Percentiles rank a stretch among this genome's conserved stretches.
Conservation (phyloP, 1,284 basidiomycete species). For the Trichosporon sp. region DNA sequence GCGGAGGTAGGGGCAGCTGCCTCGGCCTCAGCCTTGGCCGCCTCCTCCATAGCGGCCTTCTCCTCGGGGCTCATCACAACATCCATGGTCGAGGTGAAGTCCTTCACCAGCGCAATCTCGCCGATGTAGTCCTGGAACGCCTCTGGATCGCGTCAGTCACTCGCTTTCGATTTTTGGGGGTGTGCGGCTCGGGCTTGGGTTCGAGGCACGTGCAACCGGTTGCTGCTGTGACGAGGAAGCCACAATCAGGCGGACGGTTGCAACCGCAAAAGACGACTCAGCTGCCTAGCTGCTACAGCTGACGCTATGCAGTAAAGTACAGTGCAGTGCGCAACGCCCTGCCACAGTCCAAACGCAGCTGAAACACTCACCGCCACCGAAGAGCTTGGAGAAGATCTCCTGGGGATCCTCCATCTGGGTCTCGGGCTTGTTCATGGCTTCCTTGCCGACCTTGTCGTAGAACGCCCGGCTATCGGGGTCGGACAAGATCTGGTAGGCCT, state of each 20-base stretch:
- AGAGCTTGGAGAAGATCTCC: constrained; percentile 85
- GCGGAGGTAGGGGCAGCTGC: constrained; percentile 29
- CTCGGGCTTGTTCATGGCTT: constrained; percentile 41
- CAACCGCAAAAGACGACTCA: no score
- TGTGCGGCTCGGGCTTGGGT: no score
- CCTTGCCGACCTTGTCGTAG: constrained; percentile 91
- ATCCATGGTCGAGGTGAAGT: constrained; percentile 48
- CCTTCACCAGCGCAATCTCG: constrained; percentile 84
- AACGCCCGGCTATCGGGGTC: constrained; percentile 79
- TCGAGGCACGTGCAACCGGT: background rate
- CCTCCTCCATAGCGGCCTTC: constrained; percentile 73
- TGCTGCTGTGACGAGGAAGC: background rate
- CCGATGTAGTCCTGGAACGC: constrained; percentile 74
- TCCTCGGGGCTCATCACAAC: constrained; percentile 73
- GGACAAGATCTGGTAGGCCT: constrained; percentile 83
- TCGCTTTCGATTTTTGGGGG: background rate
- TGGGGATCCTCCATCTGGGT: constrained; percentile 63
- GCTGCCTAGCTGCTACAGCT: no score
- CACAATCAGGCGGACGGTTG: no score
- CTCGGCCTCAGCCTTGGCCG: constrained; percentile 26
- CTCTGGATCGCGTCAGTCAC: constrained; percentile 24
- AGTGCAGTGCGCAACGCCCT: background rate
- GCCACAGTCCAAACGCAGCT: background rate
- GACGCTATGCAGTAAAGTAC: no score
- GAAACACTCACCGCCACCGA: constrained; percentile 70